Conservation (phyloP, 139 green algal species). For the Mychonastes homosphaera region DNA sequence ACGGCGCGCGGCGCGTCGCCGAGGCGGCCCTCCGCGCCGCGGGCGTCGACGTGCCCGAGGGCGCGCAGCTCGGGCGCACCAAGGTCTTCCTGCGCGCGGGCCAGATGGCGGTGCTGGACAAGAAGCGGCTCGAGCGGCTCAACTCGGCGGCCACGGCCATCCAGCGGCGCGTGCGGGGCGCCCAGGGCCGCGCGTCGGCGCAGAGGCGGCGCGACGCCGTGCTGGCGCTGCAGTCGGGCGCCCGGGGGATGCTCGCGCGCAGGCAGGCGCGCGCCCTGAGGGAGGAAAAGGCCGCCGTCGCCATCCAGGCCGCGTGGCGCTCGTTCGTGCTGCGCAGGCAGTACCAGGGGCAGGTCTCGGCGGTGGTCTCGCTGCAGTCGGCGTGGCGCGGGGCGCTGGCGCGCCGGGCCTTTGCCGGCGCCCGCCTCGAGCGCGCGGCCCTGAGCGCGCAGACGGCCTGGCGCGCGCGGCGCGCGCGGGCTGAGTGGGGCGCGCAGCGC, state of each 20-base stretch:
- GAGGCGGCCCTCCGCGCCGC: slow-evolving; percentile 30
- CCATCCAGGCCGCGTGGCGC: slow-evolving; percentile 13
- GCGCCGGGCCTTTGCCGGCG: slow-evolving; percentile 15
- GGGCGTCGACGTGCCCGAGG: slow-evolving; percentile 23
- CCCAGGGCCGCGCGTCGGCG: slow-evolving; percentile 41
- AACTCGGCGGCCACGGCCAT: slow-evolving; percentile 64
- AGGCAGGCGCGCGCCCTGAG: slow-evolving; percentile 27
- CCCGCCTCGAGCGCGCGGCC: slow-evolving; percentile 15
- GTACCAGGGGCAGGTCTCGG: neutral
- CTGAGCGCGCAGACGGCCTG: slow-evolving; percentile 13
- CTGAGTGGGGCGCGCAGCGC: neutral
- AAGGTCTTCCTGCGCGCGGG: slow-evolving; percentile 85
- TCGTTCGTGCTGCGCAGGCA: neutral
- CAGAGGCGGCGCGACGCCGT: too few relatives aligned
- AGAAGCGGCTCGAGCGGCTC: slow-evolving; percentile 72
- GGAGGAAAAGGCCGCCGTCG: slow-evolving; percentile 20
- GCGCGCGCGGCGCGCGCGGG: slow-evolving; percentile 14
- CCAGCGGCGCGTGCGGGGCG: slow-evolving; percentile 55
- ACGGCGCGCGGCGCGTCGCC: slow-evolving; percentile 8
- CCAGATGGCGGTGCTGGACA: slow-evolving; percentile 90
- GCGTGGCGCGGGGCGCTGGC: slow-evolving; percentile 47
- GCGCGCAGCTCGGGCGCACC: slow-evolving; percentile 71
- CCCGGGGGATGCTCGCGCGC: slow-evolving; percentile 34
- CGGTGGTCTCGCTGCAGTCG: slow-evolving; percentile 27
- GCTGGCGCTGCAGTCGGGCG: slow-evolving; percentile 29